Evolutionary conservation across 2,329 filamentous ascomycete species (phyloP).

Genomic region (Clathrospora elynae): DNA sequence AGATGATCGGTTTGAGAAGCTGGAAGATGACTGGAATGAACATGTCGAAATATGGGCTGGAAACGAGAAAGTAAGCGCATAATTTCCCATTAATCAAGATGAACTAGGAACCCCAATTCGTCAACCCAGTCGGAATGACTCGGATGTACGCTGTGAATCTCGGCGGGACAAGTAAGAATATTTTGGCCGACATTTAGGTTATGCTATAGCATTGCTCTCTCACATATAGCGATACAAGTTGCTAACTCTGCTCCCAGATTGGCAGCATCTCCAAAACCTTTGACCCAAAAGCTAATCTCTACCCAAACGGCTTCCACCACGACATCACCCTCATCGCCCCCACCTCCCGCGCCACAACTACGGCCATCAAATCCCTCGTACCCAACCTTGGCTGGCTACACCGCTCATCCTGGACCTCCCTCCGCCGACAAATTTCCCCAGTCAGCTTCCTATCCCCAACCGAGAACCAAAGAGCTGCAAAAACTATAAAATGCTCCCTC

Average conservation of each 20-base stretch:
- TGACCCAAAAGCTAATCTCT: conserved; percentile 19
- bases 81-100: neutral
- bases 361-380: conserved; percentile 16
- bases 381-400: conserved; percentile 23
- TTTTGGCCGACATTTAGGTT: too few species aligned
- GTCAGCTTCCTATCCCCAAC: conserved; percentile 22
- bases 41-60: conserved; percentile 27
- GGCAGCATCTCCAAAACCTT: conserved; percentile 24
- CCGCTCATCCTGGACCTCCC: conserved; percentile 12
- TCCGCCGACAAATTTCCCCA: conserved; percentile 16
- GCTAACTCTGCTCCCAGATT: too few species aligned
- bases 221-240: too few species aligned
- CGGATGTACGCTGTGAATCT: too few species aligned
- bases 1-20: conserved; percentile 14
- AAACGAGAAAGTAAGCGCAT: conserved; percentile 18
- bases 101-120: neutral
- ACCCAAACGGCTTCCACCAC: conserved; percentile 25
- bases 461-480: conserved; percentile 12
- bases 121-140: neutral
- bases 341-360: neutral
- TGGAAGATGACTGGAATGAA: conserved; percentile 26
- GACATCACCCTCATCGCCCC: conserved; percentile 26
- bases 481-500: conserved; percentile 16
- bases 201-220: too few species aligned
- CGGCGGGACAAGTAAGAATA: too few species aligned